Base-by-base conservation (phyloP, 305 asterid genomes). In the Solanum hybrid region DNA sequence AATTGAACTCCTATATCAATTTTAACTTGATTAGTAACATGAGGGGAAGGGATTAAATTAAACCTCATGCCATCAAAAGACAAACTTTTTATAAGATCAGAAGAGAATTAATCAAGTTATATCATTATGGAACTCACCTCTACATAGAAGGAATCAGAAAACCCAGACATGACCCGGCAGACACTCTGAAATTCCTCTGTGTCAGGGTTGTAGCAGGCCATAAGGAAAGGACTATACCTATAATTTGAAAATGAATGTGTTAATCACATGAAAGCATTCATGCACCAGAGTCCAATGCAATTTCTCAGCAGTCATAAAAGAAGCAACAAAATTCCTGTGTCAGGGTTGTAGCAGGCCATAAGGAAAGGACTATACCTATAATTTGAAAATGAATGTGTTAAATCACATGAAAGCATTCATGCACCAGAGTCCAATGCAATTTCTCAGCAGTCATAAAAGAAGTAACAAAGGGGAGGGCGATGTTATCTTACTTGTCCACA, bases 81-180 rank as follows among this genome's bases (percentile, higher is more conserved):
- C 35, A 7, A 60, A 60, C 19, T 24, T 38, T 80, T 38, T 19
- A 29, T 29, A 10, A 45, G 75, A 84, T 84, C 14, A 51, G 40
- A 19, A 29, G 10, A 82, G 24, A 76, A 31, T 51, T 81, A 37
- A 27, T 71, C 29, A 87, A 37, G 29, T 72, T 27, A 87, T 87
- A 37, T 87, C 40, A 5, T 17, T 24, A 87, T 8, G 56, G 31
- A 7, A 24, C 80, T 82, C 92, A 94, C 99, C 99, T 97, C 95
- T 75, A 19, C 91, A 90, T 97, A 97, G 78, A 97, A 97, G 86
- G 97, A 94, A 91, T 97, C 99, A 36, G 99, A 96, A 92, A 97
- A 94, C 89, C 98, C 98, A 72, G 98, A 96, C 98, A 95, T 96
- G 90, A 95, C 99, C 26, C 99, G 97, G 91, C 99, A 96, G 15